Evolutionary conservation across 2,329 filamentous ascomycete species (phyloP), one percentile per base, ranked within the genome.

Genomic region (Fusarium fujikuroi): DNA sequence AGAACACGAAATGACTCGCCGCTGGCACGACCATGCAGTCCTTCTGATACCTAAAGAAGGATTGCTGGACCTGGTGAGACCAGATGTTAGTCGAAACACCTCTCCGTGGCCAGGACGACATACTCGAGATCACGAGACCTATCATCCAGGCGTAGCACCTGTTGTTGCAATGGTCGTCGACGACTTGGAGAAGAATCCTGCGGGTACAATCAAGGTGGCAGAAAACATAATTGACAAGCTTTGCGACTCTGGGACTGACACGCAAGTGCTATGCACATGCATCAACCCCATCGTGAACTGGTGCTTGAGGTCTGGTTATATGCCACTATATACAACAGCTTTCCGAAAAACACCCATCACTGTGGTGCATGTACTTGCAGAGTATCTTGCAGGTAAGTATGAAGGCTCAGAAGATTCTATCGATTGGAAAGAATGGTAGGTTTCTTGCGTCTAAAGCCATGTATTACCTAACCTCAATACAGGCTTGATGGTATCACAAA

Each of bases 371-470:
- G 28, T 50, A 30, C 43, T 62, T 39, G 23, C 21, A 47, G 37
- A 37, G 23, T 32, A 59, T 18, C 36, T 72, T 25, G 30, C 18
- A 12, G 47, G 23, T 10, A 60, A 28, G 18, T 44, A 57, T 19
- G n/a, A 28, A 23, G 43, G 21, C 4, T 36, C 53, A 30, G 57
- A 43, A 19, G 10, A 49, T 16, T 25, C 21, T 7, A 53, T 73
- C 14, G 34, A 69, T 3, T 72, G 70, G 70, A 21, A 62, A 9
- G 32, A 49, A n/a, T 64, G 60, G 70, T 69, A 34, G 21, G 68
- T 56, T 18, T n/a, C 14, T 34, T 23, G 18, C 9, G 15, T 10
- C 7, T 9, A 19, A 30, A 28, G 23, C 16, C 9, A 11, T 39
- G 23, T 10, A 14, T 47, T n/a, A 16, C 25, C 42, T 59, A n/a